Evolutionary conservation across 176 grass and related monocot genomes (phyloP).

Genomic region (Panicum miliaceum): DNA sequence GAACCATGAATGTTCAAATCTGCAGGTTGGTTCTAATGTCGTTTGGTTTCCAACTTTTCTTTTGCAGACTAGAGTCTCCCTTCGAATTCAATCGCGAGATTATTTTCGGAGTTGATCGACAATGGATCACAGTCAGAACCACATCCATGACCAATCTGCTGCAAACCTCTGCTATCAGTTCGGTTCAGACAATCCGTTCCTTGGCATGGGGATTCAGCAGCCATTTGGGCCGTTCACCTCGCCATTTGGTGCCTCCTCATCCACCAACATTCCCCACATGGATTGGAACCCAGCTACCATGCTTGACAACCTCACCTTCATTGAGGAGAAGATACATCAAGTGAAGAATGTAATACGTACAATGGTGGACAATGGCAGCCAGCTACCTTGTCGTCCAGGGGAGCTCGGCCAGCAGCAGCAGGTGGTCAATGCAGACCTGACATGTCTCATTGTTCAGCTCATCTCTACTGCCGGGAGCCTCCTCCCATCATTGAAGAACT

Average conservation of each 20-base stretch:
- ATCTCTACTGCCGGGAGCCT: constrained; percentile 74
- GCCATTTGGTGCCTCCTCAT: constrained; percentile 20
- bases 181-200: constrained; percentile 28
- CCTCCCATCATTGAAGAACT: constrained; percentile 59
- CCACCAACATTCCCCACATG: constrained; percentile 44
- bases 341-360: constrained; percentile 58
- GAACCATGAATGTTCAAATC: not conserved
- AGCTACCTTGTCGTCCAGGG: not conserved
- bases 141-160: constrained; percentile 34
- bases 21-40: constrained; percentile 1
- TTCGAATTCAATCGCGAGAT: not conserved
- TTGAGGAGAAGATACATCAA: constrained; percentile 79
- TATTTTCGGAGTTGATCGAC: not conserved
- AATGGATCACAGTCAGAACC: constrained; percentile 36
- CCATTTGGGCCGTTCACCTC: not conserved
- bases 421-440: constrained; percentile 61
- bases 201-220: constrained; percentile 35
- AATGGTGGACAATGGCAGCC: constrained; percentile 38
- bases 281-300: constrained; percentile 67
- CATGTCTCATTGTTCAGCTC: constrained; percentile 67
- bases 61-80: constrained; percentile 2
- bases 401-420: constrained; percentile 48
- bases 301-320: constrained; percentile 69
- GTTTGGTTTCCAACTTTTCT: constrained; percentile 1
- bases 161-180: constrained; percentile 43